Conservation (phyloP, 2,329 filamentous ascomycete genomes). For the Aspergillus novofumigatus region DNA sequence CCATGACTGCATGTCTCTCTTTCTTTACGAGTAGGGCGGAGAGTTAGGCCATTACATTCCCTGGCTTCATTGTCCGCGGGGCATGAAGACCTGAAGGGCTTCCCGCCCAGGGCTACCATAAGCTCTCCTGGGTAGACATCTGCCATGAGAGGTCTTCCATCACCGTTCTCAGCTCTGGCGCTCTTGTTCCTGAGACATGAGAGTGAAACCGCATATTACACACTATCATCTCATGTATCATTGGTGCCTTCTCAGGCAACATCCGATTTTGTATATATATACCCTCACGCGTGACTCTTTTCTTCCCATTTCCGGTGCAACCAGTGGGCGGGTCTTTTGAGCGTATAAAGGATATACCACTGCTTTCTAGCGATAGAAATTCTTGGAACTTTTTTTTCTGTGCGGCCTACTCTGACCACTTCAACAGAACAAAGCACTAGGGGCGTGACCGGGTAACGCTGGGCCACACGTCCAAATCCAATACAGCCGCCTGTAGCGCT, state of each 20-base stretch:
- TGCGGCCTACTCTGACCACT: neutral
- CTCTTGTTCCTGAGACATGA: neutral
- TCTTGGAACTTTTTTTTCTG: neutral
- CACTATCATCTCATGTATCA: neutral
- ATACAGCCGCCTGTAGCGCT: neutral
- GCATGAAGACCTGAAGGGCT: neutral
- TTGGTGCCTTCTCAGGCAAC: neutral
- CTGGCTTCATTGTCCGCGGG: neutral
- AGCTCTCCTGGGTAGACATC: neutral
- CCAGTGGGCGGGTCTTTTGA: neutral
- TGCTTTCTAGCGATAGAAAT: conserved; percentile 1
- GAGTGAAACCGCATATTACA: neutral
- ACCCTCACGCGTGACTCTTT: neutral
- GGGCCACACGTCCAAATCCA: neutral
- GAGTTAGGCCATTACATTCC: neutral
- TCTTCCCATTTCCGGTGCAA: neutral
- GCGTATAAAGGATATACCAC: neutral
- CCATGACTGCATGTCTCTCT: neutral
- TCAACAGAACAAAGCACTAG: neutral
- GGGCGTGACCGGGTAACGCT: neutral
- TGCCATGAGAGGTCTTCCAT: neutral
- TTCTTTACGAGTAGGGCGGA: neutral
- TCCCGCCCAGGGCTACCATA: neutral
- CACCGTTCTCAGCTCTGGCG: neutral
- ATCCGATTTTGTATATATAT: neutral